A percentile compares a stretch with the other conserved stretches of the same genome.
These are phyloP conservation scores for Madurella mycetomatis DNA, from an alignment of 2,329 filamentous ascomycete species.

Conservation along the genomic window DNA sequence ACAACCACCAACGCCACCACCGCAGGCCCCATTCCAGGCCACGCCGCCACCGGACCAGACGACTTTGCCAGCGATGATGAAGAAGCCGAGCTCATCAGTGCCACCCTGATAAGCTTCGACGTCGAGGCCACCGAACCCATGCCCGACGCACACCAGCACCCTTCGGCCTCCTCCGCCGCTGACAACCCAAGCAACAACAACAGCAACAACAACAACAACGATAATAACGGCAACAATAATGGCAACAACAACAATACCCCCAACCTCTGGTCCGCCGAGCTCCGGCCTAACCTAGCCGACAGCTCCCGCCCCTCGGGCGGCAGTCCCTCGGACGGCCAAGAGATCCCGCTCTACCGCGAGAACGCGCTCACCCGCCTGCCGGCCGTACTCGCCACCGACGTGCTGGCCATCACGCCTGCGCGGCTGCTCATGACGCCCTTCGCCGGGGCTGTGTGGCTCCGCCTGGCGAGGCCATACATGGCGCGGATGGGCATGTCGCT, in stretches of 20 bases:
- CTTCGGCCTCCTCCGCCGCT: neutral
- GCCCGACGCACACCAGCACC: slow-evolving; percentile 36
- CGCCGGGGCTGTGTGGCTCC: slow-evolving; percentile 44
- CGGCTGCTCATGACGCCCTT: slow-evolving; percentile 43
- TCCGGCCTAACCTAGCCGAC: slow-evolving; percentile 43
- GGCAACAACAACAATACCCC: slow-evolving; percentile 27
- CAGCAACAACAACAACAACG: slow-evolving; percentile 23
- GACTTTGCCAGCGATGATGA: slow-evolving; percentile 55
- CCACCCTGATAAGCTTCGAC: slow-evolving; percentile 58
- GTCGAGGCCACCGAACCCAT: slow-evolving; percentile 52
- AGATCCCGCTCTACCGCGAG: slow-evolving; percentile 28
- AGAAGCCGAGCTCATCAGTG: slow-evolving; percentile 48
- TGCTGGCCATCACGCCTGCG: slow-evolving; percentile 41
- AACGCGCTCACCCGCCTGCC: slow-evolving; percentile 50
- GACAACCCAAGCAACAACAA: neutral
- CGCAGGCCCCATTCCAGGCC: neutral
- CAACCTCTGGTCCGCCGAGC: slow-evolving; percentile 55
- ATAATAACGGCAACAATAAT: slow-evolving; percentile 28
- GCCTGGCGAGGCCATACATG: slow-evolving; percentile 39
- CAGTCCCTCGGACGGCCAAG: neutral
- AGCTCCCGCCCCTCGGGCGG: neutral
- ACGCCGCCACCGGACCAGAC: slow-evolving; percentile 27
- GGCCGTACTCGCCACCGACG: slow-evolving; percentile 42
- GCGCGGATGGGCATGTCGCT: slow-evolving; percentile 33
- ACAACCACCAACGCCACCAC: slow-evolving; percentile 8